Conservation (phyloP, 352 stramenopile genomes). For the Globisporangium carolinianum region DNA sequence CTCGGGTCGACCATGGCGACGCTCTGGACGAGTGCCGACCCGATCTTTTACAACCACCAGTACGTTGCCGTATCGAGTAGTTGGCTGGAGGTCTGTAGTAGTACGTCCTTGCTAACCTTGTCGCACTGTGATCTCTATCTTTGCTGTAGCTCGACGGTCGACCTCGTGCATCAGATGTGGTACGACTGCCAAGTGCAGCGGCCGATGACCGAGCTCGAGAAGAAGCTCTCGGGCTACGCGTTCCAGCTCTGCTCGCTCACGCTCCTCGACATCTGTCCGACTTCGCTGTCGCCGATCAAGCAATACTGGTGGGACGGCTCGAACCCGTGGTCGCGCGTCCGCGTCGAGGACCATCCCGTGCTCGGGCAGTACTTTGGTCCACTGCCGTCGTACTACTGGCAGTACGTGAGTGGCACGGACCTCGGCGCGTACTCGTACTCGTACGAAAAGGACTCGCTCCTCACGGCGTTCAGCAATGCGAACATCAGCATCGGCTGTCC, state of each 20-base stretch:
- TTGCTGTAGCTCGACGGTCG: constrained; percentile 23
- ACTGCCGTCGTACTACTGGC: constrained; percentile 54
- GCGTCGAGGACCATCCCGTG: constrained; percentile 35
- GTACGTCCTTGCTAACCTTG: no score
- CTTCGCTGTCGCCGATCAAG: constrained; percentile 25
- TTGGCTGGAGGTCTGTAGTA: no score
- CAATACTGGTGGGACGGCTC: constrained; percentile 27
- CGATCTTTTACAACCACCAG: constrained; percentile 47
- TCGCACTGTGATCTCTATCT: neutral
- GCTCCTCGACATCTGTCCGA: constrained; percentile 3
- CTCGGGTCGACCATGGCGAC: constrained; percentile 28
- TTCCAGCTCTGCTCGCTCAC: constrained; percentile 24
- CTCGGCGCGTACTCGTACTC: constrained; percentile 50
- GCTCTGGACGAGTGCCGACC: constrained; percentile 27
- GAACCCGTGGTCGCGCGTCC: constrained; percentile 10
- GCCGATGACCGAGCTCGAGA: constrained; percentile 18
- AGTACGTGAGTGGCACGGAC: constrained; percentile 40
- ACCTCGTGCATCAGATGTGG: constrained; percentile 32
- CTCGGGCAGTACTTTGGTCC: constrained; percentile 41
- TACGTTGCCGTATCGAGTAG: constrained; percentile 12
- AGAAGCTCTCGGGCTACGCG: constrained; percentile 23
- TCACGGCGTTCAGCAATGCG: constrained; percentile 9
- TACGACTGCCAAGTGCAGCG: constrained; percentile 34
- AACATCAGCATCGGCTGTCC: constrained; percentile 4
- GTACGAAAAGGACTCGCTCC: constrained; percentile 49